Base-by-base conservation (phyloP, 2,329 filamentous ascomycete genomes). In the Verticillium albo-atrum region DNA sequence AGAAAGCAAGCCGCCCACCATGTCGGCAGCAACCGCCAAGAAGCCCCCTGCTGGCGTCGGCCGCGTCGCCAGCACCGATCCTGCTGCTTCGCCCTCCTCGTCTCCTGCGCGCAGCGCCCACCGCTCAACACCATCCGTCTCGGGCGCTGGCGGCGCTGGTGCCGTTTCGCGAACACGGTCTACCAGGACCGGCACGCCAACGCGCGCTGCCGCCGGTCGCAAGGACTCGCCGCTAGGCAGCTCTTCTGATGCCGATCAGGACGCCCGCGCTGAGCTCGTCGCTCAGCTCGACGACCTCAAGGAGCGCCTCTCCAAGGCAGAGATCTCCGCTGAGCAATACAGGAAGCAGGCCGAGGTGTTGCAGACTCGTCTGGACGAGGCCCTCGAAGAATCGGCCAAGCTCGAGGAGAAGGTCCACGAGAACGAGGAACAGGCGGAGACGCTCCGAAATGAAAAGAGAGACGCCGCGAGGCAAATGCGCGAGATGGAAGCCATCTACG, bases 401-500 rank as follows among this genome's bases (percentile, higher is more conserved):
- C 78, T 97, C 35, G 95, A 99, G 73, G 94, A 98, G 72, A 87
- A 86, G 64, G 82, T 90, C 53, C 93, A 97, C 72, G 93, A 97
- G 74, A 88, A 86, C 68, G 92, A 95, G 62, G 91, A 94, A 73
- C 87, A 89, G 69, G 84, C 94, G 60, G 92, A 97, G 74, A 79
- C 84, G 7, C 80, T 98, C 58, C 87, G 88, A 69, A 92, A 91
- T 68, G 91, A 96, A 69, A 93, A 95, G 77, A 86, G 91, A 67
- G 93, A 98, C 66, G 82, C 89, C 58, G 85, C 88, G 30, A 86
- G 92, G 64, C 89, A 96, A 74, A 90, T 91, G 70, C 87, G 94
- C 64, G 95, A 99, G 73, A 88, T 97, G 78, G 93, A 97, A 74
- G 87, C 88, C 64, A 93, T 96, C 64, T 96, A 97, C 73, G 94